Base-by-base conservation (phyloP, 306 rosid genomes). In the Sophora flavescens region DNA sequence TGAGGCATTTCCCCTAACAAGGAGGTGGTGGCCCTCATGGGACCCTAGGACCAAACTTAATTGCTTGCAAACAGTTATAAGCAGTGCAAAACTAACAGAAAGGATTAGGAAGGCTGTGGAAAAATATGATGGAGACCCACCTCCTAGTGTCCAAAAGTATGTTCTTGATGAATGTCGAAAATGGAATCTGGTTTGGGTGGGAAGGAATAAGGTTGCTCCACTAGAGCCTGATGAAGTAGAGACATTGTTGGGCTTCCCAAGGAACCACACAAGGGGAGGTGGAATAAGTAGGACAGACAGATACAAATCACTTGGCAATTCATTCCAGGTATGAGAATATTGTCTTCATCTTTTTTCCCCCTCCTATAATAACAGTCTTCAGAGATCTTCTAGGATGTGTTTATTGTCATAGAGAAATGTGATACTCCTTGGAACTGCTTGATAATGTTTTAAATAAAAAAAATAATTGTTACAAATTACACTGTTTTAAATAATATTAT, bases 111-210 rank as follows among this genome's bases (percentile, higher is more conserved):
- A 83, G 70, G 97, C 97, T 28, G 45, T 95, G 45, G 96, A 92
- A 71, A 81, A 54, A 2, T 81, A 60, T 26, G 91, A 82, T 22
- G 90, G 81, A 11, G 87, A 76, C 13, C 97, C 97, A 1, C 90
- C 97, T 13, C 72, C 59, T 8, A 6, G 22, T 6, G 84, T 84
- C 12, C 93, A 87, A 15, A 89, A 87, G 69, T 88, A 63, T 74
- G 93, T 95, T 18, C 70, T 92, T 4, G 83, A 92, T 4, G 86
- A 95, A 75, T 95, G 98, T 48, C 86, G 97, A 58, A 95, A 89
- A 72, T 95, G 98, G 98, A 95, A 95, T 80, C 83, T 95, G 64
- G 96, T 95, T 28, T 95, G 98, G 98, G 98, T 95, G n/a, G 98
- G 97, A 59, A 89, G 88, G 82, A 95, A 92, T 51, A 95, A 95